Conservation (phyloP, 495 filamentous ascomycete species). For the Stereocaulon alpinum region DNA sequence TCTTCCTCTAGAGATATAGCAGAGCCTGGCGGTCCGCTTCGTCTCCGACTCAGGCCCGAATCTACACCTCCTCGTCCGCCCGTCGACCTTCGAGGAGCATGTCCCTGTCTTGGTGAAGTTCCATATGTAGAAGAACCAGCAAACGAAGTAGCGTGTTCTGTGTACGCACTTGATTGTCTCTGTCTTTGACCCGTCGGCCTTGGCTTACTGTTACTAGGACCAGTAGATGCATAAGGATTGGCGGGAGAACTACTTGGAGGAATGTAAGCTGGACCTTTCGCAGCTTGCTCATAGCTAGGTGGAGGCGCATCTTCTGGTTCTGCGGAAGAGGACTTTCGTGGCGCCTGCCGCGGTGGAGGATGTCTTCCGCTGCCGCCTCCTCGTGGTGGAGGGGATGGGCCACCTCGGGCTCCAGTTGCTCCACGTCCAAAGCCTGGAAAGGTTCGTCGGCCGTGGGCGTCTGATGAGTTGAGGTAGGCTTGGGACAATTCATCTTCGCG, state of each 20-base stretch:
- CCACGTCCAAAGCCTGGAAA: conserved; percentile 17
- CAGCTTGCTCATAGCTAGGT: conserved; percentile 74
- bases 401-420: conserved; percentile 5
- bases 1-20: conserved; percentile 13
- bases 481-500: conserved; percentile 30
- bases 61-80: conserved; percentile 12
- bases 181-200: conserved; percentile 12
- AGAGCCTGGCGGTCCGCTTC: conserved; percentile 9
- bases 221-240: conserved; percentile 35
- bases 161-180: conserved; percentile 16
- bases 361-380: conserved; percentile 16
- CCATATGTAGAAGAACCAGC: conserved; percentile 16
- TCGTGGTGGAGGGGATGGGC: conserved; percentile 7
- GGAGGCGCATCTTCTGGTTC: conserved; percentile 55
- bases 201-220: conserved; percentile 1
- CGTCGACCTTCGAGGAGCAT: conserved; percentile 1
- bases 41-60: conserved; percentile 9
- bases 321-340: conserved; percentile 6
- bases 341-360: conserved; percentile 24
- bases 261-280: conserved; percentile 50
- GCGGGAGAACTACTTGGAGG: conserved; percentile 50
- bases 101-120: conserved; percentile 4
- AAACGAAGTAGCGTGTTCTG: conserved; percentile 11
- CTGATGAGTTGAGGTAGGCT: conserved; percentile 18
- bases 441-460: conserved; percentile 16